Conservation (phyloP, 768 basidiomycete genomes). For the Rhodocollybia butyracea region DNA sequence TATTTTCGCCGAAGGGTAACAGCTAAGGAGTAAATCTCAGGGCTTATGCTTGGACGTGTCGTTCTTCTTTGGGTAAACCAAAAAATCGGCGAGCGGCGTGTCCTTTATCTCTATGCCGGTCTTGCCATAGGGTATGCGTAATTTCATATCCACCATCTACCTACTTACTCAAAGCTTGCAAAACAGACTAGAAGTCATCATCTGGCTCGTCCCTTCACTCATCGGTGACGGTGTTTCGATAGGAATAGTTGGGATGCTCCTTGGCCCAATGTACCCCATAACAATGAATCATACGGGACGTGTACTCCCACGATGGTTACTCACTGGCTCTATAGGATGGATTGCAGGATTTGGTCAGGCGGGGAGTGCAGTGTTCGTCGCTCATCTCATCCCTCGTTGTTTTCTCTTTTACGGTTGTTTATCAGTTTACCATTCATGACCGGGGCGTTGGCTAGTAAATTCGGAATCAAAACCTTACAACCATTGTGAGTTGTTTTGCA, state of each 20-base stretch:
- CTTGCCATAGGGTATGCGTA: slow-evolving; percentile 30
- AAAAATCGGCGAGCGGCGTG: slow-evolving; percentile 33
- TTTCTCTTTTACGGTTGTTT: too few relatives aligned
- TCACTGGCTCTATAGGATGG: slow-evolving; percentile 44
- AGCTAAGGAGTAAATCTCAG: too few relatives aligned
- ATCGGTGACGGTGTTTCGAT: slow-evolving; percentile 49
- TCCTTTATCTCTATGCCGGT: slow-evolving; percentile 28
- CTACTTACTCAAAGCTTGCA: too few relatives aligned
- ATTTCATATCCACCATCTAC: too few relatives aligned
- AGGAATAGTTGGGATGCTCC: slow-evolving; percentile 41
- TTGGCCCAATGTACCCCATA: slow-evolving; percentile 56
- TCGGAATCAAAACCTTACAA: slow-evolving; percentile 43
- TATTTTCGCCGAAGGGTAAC: not conserved
- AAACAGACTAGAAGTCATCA: slow-evolving; percentile 41
- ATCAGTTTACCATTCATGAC: slow-evolving; percentile 42
- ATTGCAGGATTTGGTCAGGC: slow-evolving; percentile 49
- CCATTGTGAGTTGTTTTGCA: slow-evolving; percentile 50
- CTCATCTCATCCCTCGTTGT: too few relatives aligned
- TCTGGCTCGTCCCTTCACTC: slow-evolving; percentile 53
- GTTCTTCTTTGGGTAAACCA: slow-evolving; percentile 48
- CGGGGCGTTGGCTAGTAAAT: slow-evolving; percentile 37
- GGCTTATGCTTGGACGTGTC: slow-evolving; percentile 51
- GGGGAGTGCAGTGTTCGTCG: slow-evolving; percentile 44
- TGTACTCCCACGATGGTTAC: slow-evolving; percentile 30
- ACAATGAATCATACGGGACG: slow-evolving; percentile 31